Percentiles rank a stretch among this genome's conserved stretches.
Evolutionary conservation across 306 rosid genomes (phyloP).

Genomic region (Fragaria nilgerrensis): DNA sequence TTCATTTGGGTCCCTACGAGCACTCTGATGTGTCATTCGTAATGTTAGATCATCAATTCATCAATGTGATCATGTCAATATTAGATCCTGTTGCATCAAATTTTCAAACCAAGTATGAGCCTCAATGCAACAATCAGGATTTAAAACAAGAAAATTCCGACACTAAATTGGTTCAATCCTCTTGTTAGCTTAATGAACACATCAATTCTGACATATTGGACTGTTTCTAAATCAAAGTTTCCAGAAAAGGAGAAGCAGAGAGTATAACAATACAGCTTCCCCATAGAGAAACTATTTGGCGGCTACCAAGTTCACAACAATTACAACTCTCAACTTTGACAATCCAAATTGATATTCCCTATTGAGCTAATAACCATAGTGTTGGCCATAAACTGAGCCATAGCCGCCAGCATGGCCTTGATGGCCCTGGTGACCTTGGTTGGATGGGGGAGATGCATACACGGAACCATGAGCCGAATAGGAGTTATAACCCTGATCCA

Average conservation of each 20-base stretch:
- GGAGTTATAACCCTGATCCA: conserved; percentile 79
- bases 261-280: conserved; percentile 19
- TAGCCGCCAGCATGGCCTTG: conserved; percentile 55
- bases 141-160: background rate
- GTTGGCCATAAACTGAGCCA: conserved; percentile 75
- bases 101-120: background rate
- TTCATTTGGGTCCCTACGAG: background rate
- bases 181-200: conserved; percentile 2
- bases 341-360: conserved; percentile 4
- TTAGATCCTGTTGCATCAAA: background rate
- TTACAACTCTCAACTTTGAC: conserved; percentile 8
- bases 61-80: no score
- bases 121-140: background rate
- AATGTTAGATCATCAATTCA: background rate
- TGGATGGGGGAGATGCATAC: conserved; percentile 79
- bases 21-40: background rate
- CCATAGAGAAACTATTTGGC: conserved; percentile 8
- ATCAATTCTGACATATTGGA: background rate
- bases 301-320: conserved; percentile 18
- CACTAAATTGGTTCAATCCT: conserved; percentile 14
- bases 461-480: conserved; percentile 70
- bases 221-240: conserved; percentile 18
- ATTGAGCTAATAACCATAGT: conserved; percentile 68
- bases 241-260: background rate
- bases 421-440: conserved; percentile 51